Conservation (phyloP, 177 flowering plant genomes). For the Vitis hybrid region DNA sequence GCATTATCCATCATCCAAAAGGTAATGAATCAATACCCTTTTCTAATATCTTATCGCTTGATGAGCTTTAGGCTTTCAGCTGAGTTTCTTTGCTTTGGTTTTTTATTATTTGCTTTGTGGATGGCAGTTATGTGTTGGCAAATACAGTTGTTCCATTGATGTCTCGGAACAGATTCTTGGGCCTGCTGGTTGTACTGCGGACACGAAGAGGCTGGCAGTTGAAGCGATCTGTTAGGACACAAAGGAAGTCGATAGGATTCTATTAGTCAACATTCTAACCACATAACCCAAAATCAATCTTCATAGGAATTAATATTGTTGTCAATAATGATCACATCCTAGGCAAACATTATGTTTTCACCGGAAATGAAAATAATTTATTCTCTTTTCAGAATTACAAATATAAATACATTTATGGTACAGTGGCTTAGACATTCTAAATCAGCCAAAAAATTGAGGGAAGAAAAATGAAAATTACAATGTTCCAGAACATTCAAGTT, state of each 20-base stretch:
- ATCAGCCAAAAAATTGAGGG: no score
- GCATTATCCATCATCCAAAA: neutral
- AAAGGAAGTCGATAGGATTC: neutral
- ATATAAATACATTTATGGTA: no score
- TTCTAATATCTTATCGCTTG: neutral
- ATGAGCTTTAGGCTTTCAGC: no score
- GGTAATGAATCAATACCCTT: neutral
- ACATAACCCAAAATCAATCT: no score
- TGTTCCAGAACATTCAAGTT: no score
- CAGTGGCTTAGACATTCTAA: no score
- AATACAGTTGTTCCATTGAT: slow-evolving; percentile 7
- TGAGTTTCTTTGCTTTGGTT: neutral
- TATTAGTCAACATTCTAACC: neutral
- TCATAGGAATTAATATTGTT: no score
- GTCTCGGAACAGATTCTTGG: slow-evolving; percentile 2
- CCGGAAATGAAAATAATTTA: no score
- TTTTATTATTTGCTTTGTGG: neutral
- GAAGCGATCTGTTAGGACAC: slow-evolving; percentile 16
- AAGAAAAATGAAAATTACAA: no score
- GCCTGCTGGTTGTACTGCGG: neutral
- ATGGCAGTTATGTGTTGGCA: slow-evolving; percentile 13
- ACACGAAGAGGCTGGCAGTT: slow-evolving; percentile 4
- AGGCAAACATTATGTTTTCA: no score
- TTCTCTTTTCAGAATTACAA: no score
- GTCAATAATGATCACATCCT: no score